Base-by-base conservation (phyloP, 2,329 filamentous ascomycete species). In the Teratosphaeria epicoccoides region DNA sequence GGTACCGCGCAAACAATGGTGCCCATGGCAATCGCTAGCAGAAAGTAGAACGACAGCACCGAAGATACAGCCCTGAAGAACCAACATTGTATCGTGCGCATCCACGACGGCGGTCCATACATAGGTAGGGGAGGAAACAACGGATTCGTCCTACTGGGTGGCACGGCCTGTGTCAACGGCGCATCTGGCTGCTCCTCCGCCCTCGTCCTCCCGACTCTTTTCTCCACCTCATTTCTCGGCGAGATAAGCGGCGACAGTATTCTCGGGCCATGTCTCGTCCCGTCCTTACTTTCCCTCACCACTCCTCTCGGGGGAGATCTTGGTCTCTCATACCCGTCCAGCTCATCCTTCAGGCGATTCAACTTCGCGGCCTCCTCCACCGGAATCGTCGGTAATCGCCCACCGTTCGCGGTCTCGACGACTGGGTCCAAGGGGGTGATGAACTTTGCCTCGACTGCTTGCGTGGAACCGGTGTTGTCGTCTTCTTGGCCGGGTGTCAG, bases 61-160 rank as follows among this genome's bases (percentile, higher is more conserved):
- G 87, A 85, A 0, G 88, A 88, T 0, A 83, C 78, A 1, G 79
- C 57, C 9, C 83, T 78, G 54, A 93, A 85, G 14, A 76, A 71
- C 25, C 76, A 67, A 63, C 81, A 87, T 58, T 90, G 84, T 1
- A 88, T 26, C 26, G 80, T 75, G 46, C 82, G 77, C n/a, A 84
- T 52, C 0, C 79, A 49, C 0, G 85, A 83, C 0, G 88, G 82
- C 0, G 88, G 84, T 0, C 87, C 87, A 61, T 95, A 95, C 0
- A 88, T 73, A 0, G 89, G 89, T 7, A 95, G 69, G 1, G 88
- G 87, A 5, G 89, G 89, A 58, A 96, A 96, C 4, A 95, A 72
- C 2, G 87, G 85, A 59, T 90, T 84, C 1, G 87, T 90, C 57
- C 81, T 78, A 6, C 82, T 82, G 1, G 82, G 81, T 0, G 85